These are phyloP conservation scores for Zopfia rhizophila DNA, from an alignment of 2,329 filamentous ascomycete species.

Conservation along the genomic window DNA sequence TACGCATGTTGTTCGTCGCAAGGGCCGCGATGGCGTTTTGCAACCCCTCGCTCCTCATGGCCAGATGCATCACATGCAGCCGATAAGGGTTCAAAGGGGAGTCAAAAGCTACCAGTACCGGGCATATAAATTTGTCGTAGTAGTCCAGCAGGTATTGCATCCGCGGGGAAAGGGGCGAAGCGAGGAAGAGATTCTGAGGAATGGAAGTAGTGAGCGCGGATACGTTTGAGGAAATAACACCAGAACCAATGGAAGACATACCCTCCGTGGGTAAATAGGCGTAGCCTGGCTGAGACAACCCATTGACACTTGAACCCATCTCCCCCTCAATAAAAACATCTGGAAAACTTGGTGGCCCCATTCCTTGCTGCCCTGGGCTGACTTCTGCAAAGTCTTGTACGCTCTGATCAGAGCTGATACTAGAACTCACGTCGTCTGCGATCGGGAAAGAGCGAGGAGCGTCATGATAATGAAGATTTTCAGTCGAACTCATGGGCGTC, in stretches of 20 bases:
- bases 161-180: slow-evolving; percentile 73
- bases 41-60: slow-evolving; percentile 80
- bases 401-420: slow-evolving; percentile 59
- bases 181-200: slow-evolving; percentile 60
- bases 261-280: slow-evolving; percentile 53
- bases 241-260: slow-evolving; percentile 54
- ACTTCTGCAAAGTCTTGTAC: slow-evolving; percentile 56
- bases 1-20: slow-evolving; percentile 88
- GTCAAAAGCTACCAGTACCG: slow-evolving; percentile 91
- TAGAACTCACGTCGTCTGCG: slow-evolving; percentile 57
- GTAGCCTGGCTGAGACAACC: slow-evolving; percentile 49
- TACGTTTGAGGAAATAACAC: slow-evolving; percentile 49
- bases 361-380: slow-evolving; percentile 43
- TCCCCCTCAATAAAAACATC: slow-evolving; percentile 53
- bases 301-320: slow-evolving; percentile 50
- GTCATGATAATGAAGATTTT: slow-evolving; percentile 48
- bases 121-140: slow-evolving; percentile 91
- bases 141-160: slow-evolving; percentile 93
- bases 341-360: slow-evolving; percentile 48
- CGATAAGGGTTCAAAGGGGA: slow-evolving; percentile 86
- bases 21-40: slow-evolving; percentile 92
- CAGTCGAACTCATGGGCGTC: slow-evolving; percentile 50
- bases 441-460: slow-evolving; percentile 48
- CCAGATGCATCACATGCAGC: slow-evolving; percentile 81
- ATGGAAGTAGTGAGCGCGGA: slow-evolving; percentile 53